Percentiles rank a stretch among this genome's conserved stretches.
Conservation (phyloP, 306 rosid genomes). For the Amphicarpaea edgeworthii region DNA sequence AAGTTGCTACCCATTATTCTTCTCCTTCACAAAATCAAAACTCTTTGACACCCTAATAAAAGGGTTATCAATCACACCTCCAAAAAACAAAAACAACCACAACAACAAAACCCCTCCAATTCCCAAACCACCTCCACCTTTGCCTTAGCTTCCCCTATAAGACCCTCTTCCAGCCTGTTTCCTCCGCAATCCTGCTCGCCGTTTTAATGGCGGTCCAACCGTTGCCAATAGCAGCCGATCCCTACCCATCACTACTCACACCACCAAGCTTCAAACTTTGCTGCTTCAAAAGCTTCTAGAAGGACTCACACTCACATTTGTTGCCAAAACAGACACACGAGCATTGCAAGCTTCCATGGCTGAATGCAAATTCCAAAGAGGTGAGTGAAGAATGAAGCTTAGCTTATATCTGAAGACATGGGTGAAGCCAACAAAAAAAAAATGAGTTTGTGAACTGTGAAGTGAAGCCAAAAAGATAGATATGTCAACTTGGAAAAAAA, state of each 20-base stretch:
- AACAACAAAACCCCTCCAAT: constrained; percentile 44
- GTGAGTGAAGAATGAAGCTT: constrained; percentile 16
- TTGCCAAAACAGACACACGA: constrained; percentile 22
- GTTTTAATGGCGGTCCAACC: constrained; percentile 97
- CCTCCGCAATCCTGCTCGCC: constrained; percentile 98
- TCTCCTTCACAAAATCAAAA: constrained; percentile 34
- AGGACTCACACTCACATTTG: constrained; percentile 33
- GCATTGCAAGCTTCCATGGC: constrained; percentile 55
- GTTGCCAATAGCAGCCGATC: constrained; percentile 76
- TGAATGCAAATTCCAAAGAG: constrained; percentile 16
- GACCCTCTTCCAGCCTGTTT: constrained; percentile 99
- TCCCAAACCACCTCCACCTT: constrained; percentile 21
- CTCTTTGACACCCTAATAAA: constrained; percentile 48
- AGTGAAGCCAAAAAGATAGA: background rate
- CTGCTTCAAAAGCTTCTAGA: constrained; percentile 42
- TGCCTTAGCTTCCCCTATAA: constrained; percentile 93
- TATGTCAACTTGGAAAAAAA: constrained; percentile 5
- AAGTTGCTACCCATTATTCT: constrained; percentile 69
- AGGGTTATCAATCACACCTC: constrained; percentile 42
- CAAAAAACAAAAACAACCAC: constrained; percentile 23
- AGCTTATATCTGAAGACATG: constrained; percentile 97
- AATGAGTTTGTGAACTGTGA: background rate
- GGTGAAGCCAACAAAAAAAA: constrained; percentile 25
- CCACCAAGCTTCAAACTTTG: constrained; percentile 49
- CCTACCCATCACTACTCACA: constrained; percentile 72